These are phyloP conservation scores for Pichia sp. DNA, from an alignment of 1,139 yeast species.

Conservation along the genomic window DNA sequence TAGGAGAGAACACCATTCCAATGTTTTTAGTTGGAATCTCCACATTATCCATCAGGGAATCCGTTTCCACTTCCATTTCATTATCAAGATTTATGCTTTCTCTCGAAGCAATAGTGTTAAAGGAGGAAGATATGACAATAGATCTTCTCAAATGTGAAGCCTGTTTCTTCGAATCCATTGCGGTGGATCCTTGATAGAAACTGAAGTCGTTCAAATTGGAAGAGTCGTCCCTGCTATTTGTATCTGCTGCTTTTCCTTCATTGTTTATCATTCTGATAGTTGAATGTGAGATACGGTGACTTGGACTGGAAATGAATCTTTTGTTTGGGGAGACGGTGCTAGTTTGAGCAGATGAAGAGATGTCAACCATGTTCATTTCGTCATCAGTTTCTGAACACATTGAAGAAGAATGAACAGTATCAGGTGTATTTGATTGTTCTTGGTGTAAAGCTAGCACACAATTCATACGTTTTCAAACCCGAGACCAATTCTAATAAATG, in stretches of 20 bases:
- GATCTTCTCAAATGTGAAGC: conserved; percentile 43
- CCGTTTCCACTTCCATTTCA: neutral
- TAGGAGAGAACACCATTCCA: conserved; percentile 43
- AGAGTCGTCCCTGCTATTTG: no score
- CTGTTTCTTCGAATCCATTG: conserved; percentile 27
- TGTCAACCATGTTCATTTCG: conserved; percentile 20
- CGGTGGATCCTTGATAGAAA: conserved; percentile 28
- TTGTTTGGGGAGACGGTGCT: conserved; percentile 22
- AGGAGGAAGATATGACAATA: conserved; percentile 38
- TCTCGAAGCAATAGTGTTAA: conserved; percentile 23
- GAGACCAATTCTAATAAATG: no score
- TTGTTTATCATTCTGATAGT: neutral
- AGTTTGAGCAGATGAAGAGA: conserved; percentile 28
- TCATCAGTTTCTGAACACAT: conserved; percentile 24
- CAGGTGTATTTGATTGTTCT: neutral
- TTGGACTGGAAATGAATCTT: neutral
- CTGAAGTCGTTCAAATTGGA: conserved; percentile 2
- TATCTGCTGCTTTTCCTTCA: neutral
- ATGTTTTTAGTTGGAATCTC: conserved; percentile 25
- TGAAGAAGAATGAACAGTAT: conserved; percentile 21
- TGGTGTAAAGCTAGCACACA: no score
- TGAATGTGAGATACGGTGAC: no score
- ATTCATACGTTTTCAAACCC: no score
- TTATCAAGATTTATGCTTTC: no score
- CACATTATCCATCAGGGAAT: neutral